A percentile compares a stretch with the other conserved stretches of the same genome.
phyloP scores from a whole-genome alignment of 2,329 filamentous ascomycete genomes.

The Ceratocystis colombiana region DNA sequence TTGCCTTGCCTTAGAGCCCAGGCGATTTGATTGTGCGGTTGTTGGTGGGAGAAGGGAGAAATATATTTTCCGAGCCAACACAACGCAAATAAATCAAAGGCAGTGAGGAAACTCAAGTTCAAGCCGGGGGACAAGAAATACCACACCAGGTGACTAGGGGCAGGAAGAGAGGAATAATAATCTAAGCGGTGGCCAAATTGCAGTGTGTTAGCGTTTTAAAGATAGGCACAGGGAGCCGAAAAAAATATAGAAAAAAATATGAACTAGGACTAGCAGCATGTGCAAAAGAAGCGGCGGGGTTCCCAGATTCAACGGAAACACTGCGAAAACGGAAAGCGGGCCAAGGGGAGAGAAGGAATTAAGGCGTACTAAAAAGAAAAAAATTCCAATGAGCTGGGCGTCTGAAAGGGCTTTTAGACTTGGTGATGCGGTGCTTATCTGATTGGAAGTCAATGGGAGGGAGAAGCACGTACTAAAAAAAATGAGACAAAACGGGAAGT shows the following conservation, averaged over 20 bases:
- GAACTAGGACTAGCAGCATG: slow-evolving; percentile 1
- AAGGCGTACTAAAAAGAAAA: not conserved
- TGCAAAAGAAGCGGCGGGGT: slow-evolving; percentile 8
- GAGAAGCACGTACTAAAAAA: not conserved
- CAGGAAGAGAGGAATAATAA: not conserved
- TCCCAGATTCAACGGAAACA: slow-evolving; percentile 1
- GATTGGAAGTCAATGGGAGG: not conserved
- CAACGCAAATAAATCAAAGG: not conserved
- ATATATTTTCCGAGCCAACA: not conserved
- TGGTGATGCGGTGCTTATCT: slow-evolving; percentile 9
- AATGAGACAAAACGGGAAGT: not conserved
- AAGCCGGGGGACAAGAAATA: slow-evolving; percentile 9
- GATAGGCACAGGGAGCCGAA: not conserved
- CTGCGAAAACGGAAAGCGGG: slow-evolving; percentile 15
- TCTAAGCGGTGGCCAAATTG: slow-evolving; percentile 13
- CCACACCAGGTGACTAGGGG: not conserved
- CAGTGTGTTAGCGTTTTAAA: slow-evolving; percentile 5
- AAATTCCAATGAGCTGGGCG: not conserved
- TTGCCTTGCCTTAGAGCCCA: not conserved
- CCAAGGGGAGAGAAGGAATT: not conserved
- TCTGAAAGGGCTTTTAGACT: not conserved
- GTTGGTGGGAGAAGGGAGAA: not conserved
- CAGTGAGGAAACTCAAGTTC: not conserved
- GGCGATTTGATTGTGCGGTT: not conserved
- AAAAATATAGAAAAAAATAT: not conserved